Percentiles rank a stretch among this genome's conserved stretches.
Conservation (phyloP, 192 early-diverging fungal species). For the Coemansia biformis region DNA sequence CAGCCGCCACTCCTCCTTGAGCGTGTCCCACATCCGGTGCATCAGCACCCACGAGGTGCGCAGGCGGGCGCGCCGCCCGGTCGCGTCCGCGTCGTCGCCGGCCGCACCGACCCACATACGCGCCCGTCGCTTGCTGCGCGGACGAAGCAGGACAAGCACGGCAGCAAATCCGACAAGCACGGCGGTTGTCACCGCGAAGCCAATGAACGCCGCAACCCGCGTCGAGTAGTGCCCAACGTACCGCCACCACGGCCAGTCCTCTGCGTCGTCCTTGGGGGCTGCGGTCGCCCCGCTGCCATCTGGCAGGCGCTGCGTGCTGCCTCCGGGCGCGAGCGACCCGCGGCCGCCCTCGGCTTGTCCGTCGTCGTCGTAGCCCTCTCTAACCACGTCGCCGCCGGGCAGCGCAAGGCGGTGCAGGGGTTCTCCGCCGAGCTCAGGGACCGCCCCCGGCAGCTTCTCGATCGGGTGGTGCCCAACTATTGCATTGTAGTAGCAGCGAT, state of each 20-base stretch:
- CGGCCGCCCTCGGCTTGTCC: neutral
- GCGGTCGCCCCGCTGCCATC: neutral
- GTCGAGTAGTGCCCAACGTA: slow-evolving; percentile 46
- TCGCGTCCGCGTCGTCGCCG: slow-evolving; percentile 20
- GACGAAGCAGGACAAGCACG: slow-evolving; percentile 35
- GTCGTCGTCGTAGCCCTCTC: slow-evolving; percentile 2
- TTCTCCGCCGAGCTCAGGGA: slow-evolving; percentile 22
- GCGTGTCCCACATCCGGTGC: slow-evolving; percentile 50
- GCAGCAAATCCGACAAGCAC: slow-evolving; percentile 32
- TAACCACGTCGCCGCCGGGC: slow-evolving; percentile 7
- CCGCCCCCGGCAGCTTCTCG: slow-evolving; percentile 2
- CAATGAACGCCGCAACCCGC: slow-evolving; percentile 41
- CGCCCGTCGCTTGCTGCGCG: slow-evolving; percentile 42
- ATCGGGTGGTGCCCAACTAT: slow-evolving; percentile 37
- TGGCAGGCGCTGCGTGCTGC: neutral
- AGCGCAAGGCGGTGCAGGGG: slow-evolving; percentile 18
- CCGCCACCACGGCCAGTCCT: slow-evolving; percentile 47
- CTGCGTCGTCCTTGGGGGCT: slow-evolving; percentile 3
- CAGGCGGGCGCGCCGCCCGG: slow-evolving; percentile 40
- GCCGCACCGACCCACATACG: slow-evolving; percentile 49
- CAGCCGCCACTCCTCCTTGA: slow-evolving; percentile 44
- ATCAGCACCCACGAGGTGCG: slow-evolving; percentile 48
- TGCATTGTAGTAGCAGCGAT: slow-evolving; percentile 16
- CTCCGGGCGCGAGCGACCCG: neutral
- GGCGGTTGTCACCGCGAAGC: slow-evolving; percentile 32